Conservation (phyloP, 2,329 filamentous ascomycete genomes). For the Fusarium globosum region DNA sequence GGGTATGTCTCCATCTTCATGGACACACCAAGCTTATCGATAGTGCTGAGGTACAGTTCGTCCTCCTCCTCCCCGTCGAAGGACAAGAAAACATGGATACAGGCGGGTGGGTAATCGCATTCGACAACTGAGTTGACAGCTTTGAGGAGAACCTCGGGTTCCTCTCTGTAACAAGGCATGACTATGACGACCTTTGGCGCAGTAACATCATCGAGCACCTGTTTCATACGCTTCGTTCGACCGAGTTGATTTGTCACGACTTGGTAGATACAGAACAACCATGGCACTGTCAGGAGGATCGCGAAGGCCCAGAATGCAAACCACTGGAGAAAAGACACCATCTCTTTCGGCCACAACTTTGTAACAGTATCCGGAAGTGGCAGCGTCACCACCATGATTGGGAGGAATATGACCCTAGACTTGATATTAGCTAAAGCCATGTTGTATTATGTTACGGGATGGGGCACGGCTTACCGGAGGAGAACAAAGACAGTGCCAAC, state of each 20-base stretch:
- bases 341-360: slow-evolving; percentile 73
- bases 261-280: slow-evolving; percentile 93
- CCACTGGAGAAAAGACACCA: slow-evolving; percentile 85
- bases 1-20: slow-evolving; percentile 82
- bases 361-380: slow-evolving; percentile 81
- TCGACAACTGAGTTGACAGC: slow-evolving; percentile 93
- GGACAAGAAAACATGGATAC: slow-evolving; percentile 93
- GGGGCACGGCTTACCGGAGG: slow-evolving; percentile 69
- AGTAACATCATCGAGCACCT: slow-evolving; percentile 83
- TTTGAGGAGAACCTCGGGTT: slow-evolving; percentile 83
- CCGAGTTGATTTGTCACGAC: slow-evolving; percentile 89
- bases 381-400: slow-evolving; percentile 93
- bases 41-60: slow-evolving; percentile 87
- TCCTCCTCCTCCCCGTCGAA: slow-evolving; percentile 93
- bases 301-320: slow-evolving; percentile 97
- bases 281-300: slow-evolving; percentile 84
- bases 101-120: slow-evolving; percentile 91
- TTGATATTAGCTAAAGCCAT: neutral
- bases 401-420: slow-evolving; percentile 81
- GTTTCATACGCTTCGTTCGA: slow-evolving; percentile 82
- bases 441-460: neutral
- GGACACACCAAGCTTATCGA: slow-evolving; percentile 85
- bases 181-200: slow-evolving; percentile 96
- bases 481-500: slow-evolving; percentile 79
- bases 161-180: slow-evolving; percentile 97